Evolutionary conservation across 2,329 filamentous ascomycete genomes (phyloP), one percentile per base, ranked within the genome.

Genomic region (Cladosporium sphaerospermum): DNA sequence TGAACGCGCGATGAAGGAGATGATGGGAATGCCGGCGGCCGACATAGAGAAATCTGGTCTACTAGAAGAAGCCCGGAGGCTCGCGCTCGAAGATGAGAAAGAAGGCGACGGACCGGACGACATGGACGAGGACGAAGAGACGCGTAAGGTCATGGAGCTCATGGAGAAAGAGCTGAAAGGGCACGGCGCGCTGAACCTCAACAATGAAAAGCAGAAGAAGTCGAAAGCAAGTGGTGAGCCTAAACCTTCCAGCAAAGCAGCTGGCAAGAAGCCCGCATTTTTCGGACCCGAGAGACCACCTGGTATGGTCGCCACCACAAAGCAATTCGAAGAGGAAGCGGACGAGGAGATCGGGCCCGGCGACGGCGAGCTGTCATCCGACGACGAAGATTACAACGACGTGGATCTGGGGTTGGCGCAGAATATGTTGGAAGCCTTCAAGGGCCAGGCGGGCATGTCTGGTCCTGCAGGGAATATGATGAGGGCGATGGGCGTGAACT

Each of bases 371-470:
- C 54, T 67, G 11, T 64, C 60, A 37, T 79, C 64, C 8, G 75
- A 75, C 6, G 72, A 72, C 3, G 68, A 69, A 23, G 59, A 80
- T 0, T 83, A 86, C 50, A 79, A 93, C 4, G 78, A 90, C 57
- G 82, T 93, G 28, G 88, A 97, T 66, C 87, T 90, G 61, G 92
- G 93, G 57, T 76, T 99, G 19, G 90, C 88, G 14, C 89, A 87
- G 68, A 97, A 97, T 64, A 75, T 99, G 52, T 75, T 99, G 1
- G 89, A 96, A 68, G 92, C 89, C 62, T 91, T 99, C 71, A 95
- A 95, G 66, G 85, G 88, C 13, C 92, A 97, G 68, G 89, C 78
- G 14, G 93, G 93, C 10, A 81, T 86, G 75, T 78, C 89, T 32
- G 93, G 93, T 0, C 93, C 93, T 1, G 87, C 88, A 2, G 84